These are phyloP conservation scores for Draba incana DNA, from an alignment of 345 rosid species.

Conservation along the genomic window DNA sequence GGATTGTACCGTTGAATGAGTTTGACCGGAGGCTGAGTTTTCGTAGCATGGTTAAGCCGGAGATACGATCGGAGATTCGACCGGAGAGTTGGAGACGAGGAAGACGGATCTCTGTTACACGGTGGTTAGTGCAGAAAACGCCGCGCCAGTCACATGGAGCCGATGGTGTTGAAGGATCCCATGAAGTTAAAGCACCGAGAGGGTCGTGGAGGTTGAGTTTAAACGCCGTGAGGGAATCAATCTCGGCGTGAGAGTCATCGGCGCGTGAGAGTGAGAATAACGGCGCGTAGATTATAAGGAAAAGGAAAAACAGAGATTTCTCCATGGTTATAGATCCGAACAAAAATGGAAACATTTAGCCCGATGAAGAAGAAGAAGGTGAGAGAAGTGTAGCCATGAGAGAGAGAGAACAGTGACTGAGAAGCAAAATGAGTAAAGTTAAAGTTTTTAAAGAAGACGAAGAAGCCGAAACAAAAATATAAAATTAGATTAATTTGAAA, in stretches of 20 bases:
- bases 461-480: slow-evolving; percentile 12
- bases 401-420: too few relatives aligned
- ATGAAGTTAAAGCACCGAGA: slow-evolving; percentile 62
- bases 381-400: slow-evolving; percentile 41
- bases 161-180: slow-evolving; percentile 71
- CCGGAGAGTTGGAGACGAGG: slow-evolving; percentile 85
- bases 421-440: slow-evolving; percentile 27
- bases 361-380: slow-evolving; percentile 13
- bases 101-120: slow-evolving; percentile 73
- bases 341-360: slow-evolving; percentile 1
- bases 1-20: slow-evolving; percentile 75
- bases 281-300: slow-evolving; percentile 16
- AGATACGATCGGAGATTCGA: slow-evolving; percentile 57
- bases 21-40: slow-evolving; percentile 78
- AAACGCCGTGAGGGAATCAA: slow-evolving; percentile 71
- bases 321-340: slow-evolving; percentile 30
- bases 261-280: slow-evolving; percentile 32
- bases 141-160: slow-evolving; percentile 99
- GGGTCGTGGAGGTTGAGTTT: slow-evolving; percentile 77
- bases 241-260: slow-evolving; percentile 55
- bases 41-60: slow-evolving; percentile 55
- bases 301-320: slow-evolving; percentile 11
- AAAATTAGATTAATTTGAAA: slow-evolving; percentile 24
- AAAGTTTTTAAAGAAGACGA: slow-evolving; percentile 14
- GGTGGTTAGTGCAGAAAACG: slow-evolving; percentile 53